Conservation (phyloP, 2,329 filamentous ascomycete genomes). For the Plectosphaerella plurivora region DNA sequence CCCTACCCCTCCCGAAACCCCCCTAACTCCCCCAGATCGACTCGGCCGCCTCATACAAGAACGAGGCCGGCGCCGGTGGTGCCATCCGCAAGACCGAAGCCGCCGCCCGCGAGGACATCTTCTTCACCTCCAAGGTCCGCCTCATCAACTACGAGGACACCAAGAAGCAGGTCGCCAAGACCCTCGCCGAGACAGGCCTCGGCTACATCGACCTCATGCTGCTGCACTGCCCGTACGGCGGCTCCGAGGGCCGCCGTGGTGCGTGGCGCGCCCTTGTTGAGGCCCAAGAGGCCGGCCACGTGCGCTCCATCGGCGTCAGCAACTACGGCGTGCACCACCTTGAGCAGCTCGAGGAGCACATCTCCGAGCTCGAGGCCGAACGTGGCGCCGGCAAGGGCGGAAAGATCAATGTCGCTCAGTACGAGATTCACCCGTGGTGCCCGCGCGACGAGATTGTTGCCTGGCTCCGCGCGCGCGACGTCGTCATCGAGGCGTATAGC, state of each 20-base stretch:
- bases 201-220: conserved; percentile 65
- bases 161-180: conserved; percentile 58
- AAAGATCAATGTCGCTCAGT: conserved; percentile 78
- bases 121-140: conserved; percentile 52
- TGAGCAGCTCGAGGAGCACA: conserved; percentile 54
- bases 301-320: conserved; percentile 59
- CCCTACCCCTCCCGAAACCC: neutral
- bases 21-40: conserved; percentile 35
- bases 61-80: conserved; percentile 44
- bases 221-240: conserved; percentile 58
- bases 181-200: conserved; percentile 56
- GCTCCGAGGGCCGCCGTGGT: conserved; percentile 48
- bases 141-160: conserved; percentile 55
- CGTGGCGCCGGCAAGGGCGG: conserved; percentile 62
- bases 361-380: conserved; percentile 56
- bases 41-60: conserved; percentile 46
- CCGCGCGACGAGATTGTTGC: conserved; percentile 71
- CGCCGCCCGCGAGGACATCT: conserved; percentile 42
- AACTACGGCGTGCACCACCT: conserved; percentile 63
- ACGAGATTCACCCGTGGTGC: conserved; percentile 88
- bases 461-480: conserved; percentile 65
- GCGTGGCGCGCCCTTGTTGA: conserved; percentile 62
- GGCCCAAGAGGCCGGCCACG: conserved; percentile 55
- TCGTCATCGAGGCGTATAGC: conserved; percentile 61
- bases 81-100: conserved; percentile 34